These are phyloP conservation scores for Hirschioporus abietinus DNA, from an alignment of 768 basidiomycete species.

Conservation along the genomic window DNA sequence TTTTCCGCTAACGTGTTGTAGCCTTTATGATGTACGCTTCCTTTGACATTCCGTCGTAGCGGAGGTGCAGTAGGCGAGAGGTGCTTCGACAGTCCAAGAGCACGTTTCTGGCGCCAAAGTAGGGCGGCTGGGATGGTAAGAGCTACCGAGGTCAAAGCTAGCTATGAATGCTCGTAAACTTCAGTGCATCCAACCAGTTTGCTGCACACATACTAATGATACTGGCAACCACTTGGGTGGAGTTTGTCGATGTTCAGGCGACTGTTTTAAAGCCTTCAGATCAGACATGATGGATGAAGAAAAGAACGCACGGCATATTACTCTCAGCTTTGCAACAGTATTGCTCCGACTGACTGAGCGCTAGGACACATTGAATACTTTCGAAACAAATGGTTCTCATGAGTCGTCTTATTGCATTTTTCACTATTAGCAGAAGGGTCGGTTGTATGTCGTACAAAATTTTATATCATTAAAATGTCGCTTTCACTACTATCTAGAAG, in stretches of 20 bases:
- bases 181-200: neutral
- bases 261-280: neutral
- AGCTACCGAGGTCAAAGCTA: constrained; percentile 26
- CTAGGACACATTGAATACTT: no score
- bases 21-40: neutral
- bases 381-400: no score
- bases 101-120: constrained; percentile 22
- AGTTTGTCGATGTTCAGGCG: neutral
- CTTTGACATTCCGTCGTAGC: constrained; percentile 13
- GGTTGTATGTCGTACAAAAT: constrained; percentile 1
- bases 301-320: neutral
- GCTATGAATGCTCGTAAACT: constrained; percentile 14
- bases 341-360: no score
- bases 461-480: constrained; percentile 32
- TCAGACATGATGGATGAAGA: neutral
- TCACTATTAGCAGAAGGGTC: no score
- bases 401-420: no score
- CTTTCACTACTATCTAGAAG: constrained; percentile 74
- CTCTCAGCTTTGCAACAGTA: neutral
- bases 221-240: constrained; percentile 26
- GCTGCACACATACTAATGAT: constrained; percentile 21
- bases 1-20: neutral
- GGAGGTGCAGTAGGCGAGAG: constrained; percentile 17
- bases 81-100: constrained; percentile 8
- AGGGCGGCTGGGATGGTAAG: constrained; percentile 25